Evolutionary conservation across 2,329 filamentous ascomycete genomes (phyloP).

Genomic region (Colletotrichum ledebouriae): DNA sequence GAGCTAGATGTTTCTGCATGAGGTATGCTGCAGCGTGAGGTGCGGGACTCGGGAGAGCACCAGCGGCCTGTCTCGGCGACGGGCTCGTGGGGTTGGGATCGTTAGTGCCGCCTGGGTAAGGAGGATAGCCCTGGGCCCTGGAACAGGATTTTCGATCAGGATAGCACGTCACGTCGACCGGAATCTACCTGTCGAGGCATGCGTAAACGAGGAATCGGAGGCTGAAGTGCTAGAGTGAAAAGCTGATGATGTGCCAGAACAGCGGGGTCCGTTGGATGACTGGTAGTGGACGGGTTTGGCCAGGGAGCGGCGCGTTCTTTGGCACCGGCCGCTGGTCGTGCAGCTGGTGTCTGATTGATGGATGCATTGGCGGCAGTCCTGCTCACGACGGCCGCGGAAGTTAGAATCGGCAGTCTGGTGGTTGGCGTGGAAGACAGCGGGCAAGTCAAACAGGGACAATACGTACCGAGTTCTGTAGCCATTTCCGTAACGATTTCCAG

Average conservation of each 20-base stretch:
- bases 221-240: not conserved
- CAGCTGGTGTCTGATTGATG: slow-evolving; percentile 13
- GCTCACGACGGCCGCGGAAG: not conserved
- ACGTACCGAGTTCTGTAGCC: not conserved
- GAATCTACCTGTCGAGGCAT: slow-evolving; percentile 3
- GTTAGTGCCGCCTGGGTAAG: not conserved
- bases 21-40: slow-evolving; percentile 16
- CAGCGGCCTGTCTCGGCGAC: slow-evolving; percentile 6
- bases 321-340: not conserved
- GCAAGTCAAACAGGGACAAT: slow-evolving; percentile 34
- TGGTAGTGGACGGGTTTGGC: slow-evolving; percentile 13
- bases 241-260: slow-evolving; percentile 3
- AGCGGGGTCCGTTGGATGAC: not conserved
- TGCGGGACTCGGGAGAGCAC: slow-evolving; percentile 28
- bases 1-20: not conserved
- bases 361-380: not conserved
- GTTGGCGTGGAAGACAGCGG: slow-evolving; percentile 28
- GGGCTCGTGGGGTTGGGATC: slow-evolving; percentile 15
- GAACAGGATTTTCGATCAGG: not conserved
- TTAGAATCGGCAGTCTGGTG: not conserved
- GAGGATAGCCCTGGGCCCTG: not conserved
- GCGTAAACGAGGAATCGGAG: not conserved
- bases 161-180: not conserved
- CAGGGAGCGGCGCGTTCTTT: slow-evolving; percentile 29
- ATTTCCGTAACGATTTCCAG: not conserved